Evolutionary conservation across 2,329 filamentous ascomycete genomes (phyloP), one percentile per base, ranked within the genome.

Genomic region (Clonostachys sp.): DNA sequence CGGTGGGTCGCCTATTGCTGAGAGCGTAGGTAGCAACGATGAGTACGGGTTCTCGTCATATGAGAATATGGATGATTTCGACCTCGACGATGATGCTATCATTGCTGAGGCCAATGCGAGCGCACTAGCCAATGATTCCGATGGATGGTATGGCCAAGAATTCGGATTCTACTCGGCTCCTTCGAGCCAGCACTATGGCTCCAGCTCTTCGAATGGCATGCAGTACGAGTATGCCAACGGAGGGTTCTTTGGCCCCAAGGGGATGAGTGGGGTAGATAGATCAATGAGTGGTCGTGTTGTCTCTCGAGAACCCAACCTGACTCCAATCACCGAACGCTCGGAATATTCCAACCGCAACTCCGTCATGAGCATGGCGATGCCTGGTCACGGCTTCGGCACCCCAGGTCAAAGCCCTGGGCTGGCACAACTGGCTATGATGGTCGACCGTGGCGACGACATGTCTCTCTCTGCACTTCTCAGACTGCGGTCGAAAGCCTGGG

Each of bases 321-420:
- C 94, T 2, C 94, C 94, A 6, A 97, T 99, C 57, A 97, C 92
- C 0, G 94, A 97, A 64, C 82, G 91, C 12, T 95, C 89, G 50
- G 94, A 99, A 66, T 96, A 95, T 72, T 96, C 90, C 40, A 96
- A 95, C 50, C 83, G 94, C 41, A 97, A 96, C 62, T 95, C 89
- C 1, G 81, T 95, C 49, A 88, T 95, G 71, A 89, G 86, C 49
- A 71, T 92, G 51, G 69, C 66, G 30, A 66, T 71, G 50, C 62
- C 65, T 12, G 56, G 61, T 5, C 58, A 65, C 33, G 59, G 60
- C 12, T 80, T 74, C 48, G 62, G 60, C 10, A 80, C 71, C 39
- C 65, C 67, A 1, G 58, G 89, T 3, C 74, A 83, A 34, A 89
- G 85, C 54, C 87, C 89, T 1, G 87, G 87, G 0, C 73, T 95